These are phyloP conservation scores for Cephaloascus albidus DNA, from an alignment of 805 yeast species.

Conservation along the genomic window DNA sequence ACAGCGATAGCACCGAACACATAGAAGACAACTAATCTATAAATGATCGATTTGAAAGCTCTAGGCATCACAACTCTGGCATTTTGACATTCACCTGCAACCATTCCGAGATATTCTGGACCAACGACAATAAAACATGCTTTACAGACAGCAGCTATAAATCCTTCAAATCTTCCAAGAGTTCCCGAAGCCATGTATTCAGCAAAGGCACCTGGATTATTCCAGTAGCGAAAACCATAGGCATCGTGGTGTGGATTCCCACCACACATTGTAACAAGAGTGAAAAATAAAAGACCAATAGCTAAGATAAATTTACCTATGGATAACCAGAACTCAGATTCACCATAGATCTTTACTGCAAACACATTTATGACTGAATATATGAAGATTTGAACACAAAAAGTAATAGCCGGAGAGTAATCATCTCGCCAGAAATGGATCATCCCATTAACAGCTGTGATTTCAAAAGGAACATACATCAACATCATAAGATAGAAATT, in stretches of 20 bases:
- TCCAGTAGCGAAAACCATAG: constrained; percentile 40
- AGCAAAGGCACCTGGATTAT: constrained; percentile 25
- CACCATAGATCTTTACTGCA: constrained; percentile 42
- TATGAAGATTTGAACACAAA: constrained; percentile 29
- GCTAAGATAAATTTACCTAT: constrained; percentile 36
- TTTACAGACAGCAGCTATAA: constrained; percentile 24
- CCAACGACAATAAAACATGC: constrained; percentile 32
- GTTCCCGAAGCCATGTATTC: constrained; percentile 25
- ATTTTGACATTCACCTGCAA: constrained; percentile 31
- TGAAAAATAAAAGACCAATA: constrained; percentile 37
- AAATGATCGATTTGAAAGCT: constrained; percentile 32
- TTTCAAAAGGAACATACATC: constrained; percentile 37
- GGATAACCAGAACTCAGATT: constrained; percentile 36
- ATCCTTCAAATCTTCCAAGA: constrained; percentile 31
- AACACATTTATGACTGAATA: constrained; percentile 33
- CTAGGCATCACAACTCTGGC: constrained; percentile 29
- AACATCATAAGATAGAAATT: constrained; percentile 33
- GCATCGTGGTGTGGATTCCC: constrained; percentile 44
- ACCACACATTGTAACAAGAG: constrained; percentile 46
- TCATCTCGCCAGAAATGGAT: constrained; percentile 43
- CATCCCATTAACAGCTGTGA: constrained; percentile 42
- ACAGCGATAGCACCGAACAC: constrained; percentile 33
- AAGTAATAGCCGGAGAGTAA: constrained; percentile 37
- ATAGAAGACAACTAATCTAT: constrained; percentile 33
- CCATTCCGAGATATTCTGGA: constrained; percentile 34